Conservation (phyloP, 106 monocot genomes). For the Acanthochlamys bracteata region DNA sequence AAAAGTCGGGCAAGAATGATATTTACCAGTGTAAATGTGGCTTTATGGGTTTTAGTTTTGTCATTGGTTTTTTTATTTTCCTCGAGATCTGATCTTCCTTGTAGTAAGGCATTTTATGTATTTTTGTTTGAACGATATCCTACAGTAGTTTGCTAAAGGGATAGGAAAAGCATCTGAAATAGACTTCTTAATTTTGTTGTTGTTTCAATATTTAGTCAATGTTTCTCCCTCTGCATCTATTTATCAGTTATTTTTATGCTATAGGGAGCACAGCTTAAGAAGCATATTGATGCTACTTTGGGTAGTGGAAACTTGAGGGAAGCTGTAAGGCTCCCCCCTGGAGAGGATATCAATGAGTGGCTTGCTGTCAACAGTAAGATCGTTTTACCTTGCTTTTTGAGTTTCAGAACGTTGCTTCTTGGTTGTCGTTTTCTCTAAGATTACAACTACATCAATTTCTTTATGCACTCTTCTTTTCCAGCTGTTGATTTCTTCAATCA, state of each 20-base stretch:
- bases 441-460: not conserved
- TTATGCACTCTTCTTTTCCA: slow-evolving; percentile 31
- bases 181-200: too few species aligned
- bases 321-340: slow-evolving; percentile 93
- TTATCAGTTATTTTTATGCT: slow-evolving; percentile 2
- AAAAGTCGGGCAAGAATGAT: too few species aligned
- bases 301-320: slow-evolving; percentile 98
- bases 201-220: too few species aligned
- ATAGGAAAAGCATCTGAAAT: too few species aligned
- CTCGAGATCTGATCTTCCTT: too few species aligned
- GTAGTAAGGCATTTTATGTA: too few species aligned
- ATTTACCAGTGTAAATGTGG: too few species aligned
- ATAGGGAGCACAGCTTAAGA: slow-evolving; percentile 92
- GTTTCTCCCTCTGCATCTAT: too few species aligned
- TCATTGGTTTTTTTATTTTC: too few species aligned
- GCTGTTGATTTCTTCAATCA: slow-evolving; percentile 99
- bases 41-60: too few species aligned
- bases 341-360: slow-evolving; percentile 94
- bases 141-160: too few species aligned
- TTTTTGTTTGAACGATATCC: too few species aligned
- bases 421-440: not conserved
- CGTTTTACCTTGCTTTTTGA: slow-evolving; percentile 8
- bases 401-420: not conserved
- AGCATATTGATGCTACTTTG: slow-evolving; percentile 93
- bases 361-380: slow-evolving; percentile 95